These are phyloP conservation scores for Achaetomiella virescens DNA, from an alignment of 495 filamentous ascomycete genomes.

Conservation along the genomic window DNA sequence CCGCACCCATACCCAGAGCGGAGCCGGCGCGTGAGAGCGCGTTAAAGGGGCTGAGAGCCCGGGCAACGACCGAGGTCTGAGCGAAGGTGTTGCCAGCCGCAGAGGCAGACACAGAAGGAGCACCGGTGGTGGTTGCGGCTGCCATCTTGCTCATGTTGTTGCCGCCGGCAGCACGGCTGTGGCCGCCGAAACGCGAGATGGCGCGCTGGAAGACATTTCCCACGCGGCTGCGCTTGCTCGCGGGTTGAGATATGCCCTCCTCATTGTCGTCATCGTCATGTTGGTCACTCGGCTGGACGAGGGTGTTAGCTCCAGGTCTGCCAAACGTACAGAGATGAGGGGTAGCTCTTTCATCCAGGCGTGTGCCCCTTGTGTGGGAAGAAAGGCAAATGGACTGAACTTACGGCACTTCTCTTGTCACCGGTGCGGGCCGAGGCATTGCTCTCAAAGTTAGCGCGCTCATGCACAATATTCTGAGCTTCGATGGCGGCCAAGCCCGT, in stretches of 20 bases:
- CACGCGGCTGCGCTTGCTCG: conserved; percentile 14
- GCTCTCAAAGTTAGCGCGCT: background rate
- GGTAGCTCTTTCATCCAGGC: background rate
- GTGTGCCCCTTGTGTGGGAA: background rate
- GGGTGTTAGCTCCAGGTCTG: background rate
- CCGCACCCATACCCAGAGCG: background rate
- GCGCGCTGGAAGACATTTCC: conserved; percentile 5
- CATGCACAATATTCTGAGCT: background rate
- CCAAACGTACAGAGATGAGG: background rate
- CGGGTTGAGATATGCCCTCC: background rate
- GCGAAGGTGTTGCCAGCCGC: background rate
- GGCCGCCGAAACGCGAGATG: background rate
- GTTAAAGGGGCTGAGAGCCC: no score
- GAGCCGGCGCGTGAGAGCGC: conserved; percentile 2
- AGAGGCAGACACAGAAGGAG: background rate
- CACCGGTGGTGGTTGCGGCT: background rate
- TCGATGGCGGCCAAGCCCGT: background rate
- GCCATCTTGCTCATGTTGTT: background rate
- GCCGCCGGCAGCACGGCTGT: background rate
- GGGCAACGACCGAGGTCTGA: no score
- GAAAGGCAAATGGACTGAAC: background rate
- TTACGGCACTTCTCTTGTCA: conserved; percentile 1
- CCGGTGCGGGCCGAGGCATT: background rate
- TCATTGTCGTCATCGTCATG: background rate
- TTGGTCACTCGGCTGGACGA: background rate